Percentiles rank a stretch among this genome's conserved stretches.
These are phyloP conservation scores for Nannochloris sp. DNA, from an alignment of 139 green algal genomes.

Conservation along the genomic window DNA sequence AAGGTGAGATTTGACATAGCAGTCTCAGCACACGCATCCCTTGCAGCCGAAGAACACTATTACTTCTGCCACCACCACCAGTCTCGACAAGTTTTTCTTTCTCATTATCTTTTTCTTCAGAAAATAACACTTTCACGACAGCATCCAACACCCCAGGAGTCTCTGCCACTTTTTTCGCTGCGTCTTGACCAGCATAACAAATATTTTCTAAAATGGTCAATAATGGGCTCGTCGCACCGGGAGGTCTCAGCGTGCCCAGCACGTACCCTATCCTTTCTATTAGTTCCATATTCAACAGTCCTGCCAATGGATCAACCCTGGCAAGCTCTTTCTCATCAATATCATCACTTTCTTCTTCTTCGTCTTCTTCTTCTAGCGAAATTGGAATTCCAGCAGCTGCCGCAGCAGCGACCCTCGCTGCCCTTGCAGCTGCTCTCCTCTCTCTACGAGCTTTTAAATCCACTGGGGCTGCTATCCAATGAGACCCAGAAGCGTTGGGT, in stretches of 20 bases:
- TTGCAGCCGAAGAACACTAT: background rate
- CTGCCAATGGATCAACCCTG: slow-evolving; percentile 45
- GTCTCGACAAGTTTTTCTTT: too few species aligned
- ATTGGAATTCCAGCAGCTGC: background rate
- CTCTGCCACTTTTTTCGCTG: slow-evolving; percentile 27
- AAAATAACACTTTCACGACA: slow-evolving; percentile 5
- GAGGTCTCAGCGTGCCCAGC: slow-evolving; percentile 2
- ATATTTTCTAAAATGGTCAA: slow-evolving; percentile 32
- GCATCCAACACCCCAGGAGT: slow-evolving; percentile 31
- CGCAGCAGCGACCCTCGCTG: too few species aligned
- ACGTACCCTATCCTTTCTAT: slow-evolving; percentile 28
- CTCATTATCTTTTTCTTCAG: slow-evolving; percentile 15
- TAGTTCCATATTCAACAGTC: slow-evolving; percentile 53
- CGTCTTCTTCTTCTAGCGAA: slow-evolving; percentile 2
- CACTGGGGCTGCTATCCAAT: slow-evolving; percentile 14
- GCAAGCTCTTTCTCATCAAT: slow-evolving; percentile 43
- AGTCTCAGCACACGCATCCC: slow-evolving; percentile 21
- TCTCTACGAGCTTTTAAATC: background rate
- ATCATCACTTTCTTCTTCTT: slow-evolving; percentile 13
- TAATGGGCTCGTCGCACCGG: slow-evolving; percentile 20
- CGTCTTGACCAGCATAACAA: slow-evolving; percentile 17
- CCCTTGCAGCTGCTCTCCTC: background rate
- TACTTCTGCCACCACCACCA: background rate
- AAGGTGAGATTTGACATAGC: slow-evolving; percentile 31
- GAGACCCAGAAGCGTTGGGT: background rate